phyloP scores from a whole-genome alignment of 805 yeast species.

The Cyberlindnera sargentensis region DNA sequence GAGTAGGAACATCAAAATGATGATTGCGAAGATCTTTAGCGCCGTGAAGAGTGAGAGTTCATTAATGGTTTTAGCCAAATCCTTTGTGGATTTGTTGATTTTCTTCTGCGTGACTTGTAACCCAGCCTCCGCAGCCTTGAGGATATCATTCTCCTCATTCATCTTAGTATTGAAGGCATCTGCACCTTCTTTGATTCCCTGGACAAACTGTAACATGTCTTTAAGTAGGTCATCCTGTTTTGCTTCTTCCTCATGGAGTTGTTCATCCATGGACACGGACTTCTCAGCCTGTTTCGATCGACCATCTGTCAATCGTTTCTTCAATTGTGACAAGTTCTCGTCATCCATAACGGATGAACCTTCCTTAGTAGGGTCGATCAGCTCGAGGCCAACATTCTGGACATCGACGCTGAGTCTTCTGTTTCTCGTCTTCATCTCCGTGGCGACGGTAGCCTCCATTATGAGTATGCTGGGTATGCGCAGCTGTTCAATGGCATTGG shows the following conservation, averaged over 20 bases:
- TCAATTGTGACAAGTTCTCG: slow-evolving; percentile 26
- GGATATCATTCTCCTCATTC: slow-evolving; percentile 30
- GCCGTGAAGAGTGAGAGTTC: slow-evolving; percentile 25
- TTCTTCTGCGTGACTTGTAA: slow-evolving; percentile 31
- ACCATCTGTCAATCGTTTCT: slow-evolving; percentile 25
- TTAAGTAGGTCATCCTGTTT: slow-evolving; percentile 30
- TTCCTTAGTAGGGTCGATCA: background rate
- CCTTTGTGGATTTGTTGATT: slow-evolving; percentile 25
- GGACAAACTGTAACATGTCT: slow-evolving; percentile 32
- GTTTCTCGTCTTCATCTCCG: slow-evolving; percentile 1
- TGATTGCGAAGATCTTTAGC: slow-evolving; percentile 22
- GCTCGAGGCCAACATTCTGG: slow-evolving; percentile 5
- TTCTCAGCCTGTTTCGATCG: slow-evolving; percentile 8
- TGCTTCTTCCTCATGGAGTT: slow-evolving; percentile 30
- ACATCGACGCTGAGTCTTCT: slow-evolving; percentile 21
- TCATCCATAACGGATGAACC: slow-evolving; percentile 1
- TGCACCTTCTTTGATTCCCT: slow-evolving; percentile 32
- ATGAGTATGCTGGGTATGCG: slow-evolving; percentile 5
- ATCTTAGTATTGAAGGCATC: slow-evolving; percentile 33
- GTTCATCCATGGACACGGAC: slow-evolving; percentile 25
- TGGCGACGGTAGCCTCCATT: slow-evolving; percentile 6
- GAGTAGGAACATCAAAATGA: slow-evolving; percentile 23
- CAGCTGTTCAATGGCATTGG: slow-evolving; percentile 7
- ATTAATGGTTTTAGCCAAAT: slow-evolving; percentile 22
- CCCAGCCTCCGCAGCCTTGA: slow-evolving; percentile 36